Conservation (phyloP, 1,284 basidiomycete genomes). For the Moesziomyces sp. region DNA sequence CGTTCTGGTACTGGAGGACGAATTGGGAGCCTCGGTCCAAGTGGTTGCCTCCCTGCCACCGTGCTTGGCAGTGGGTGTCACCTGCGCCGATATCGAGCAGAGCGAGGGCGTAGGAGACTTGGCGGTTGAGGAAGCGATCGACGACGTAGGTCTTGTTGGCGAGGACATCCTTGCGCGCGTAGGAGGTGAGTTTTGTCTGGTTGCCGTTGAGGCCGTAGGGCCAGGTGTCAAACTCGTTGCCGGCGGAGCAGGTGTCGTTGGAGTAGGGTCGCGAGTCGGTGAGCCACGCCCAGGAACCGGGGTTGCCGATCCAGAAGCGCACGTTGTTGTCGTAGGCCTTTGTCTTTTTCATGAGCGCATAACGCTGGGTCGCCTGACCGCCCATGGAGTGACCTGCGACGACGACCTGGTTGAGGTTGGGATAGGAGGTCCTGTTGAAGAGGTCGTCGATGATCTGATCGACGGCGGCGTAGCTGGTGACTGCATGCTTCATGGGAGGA, state of each 20-base stretch:
- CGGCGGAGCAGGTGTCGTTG: constrained; percentile 28
- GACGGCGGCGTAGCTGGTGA: constrained; percentile 53
- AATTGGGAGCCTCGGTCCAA: constrained; percentile 52
- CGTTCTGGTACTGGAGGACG: constrained; percentile 46
- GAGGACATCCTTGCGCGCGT: constrained; percentile 22
- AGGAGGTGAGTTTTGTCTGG: constrained; percentile 42
- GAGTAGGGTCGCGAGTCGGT: constrained; percentile 47
- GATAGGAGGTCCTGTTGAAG: constrained; percentile 50
- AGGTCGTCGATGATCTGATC: constrained; percentile 52
- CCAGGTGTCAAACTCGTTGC: constrained; percentile 52
- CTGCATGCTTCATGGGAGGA: constrained; percentile 38
- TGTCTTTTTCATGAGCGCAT: constrained; percentile 51
- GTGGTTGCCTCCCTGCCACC: constrained; percentile 58
- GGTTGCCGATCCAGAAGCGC: constrained; percentile 59
- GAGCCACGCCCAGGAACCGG: constrained; percentile 62
- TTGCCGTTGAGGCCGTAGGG: constrained; percentile 63
- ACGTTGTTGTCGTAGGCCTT: constrained; percentile 49
- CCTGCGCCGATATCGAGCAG: constrained; percentile 45
- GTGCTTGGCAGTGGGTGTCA: constrained; percentile 50
- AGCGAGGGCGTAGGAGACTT: constrained; percentile 53
- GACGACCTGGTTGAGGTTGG: constrained; percentile 60
- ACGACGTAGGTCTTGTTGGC: constrained; percentile 46
- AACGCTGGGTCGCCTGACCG: constrained; percentile 57
- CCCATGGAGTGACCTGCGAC: constrained; percentile 62
- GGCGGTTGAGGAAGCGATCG: constrained; percentile 51